Base-by-base conservation (phyloP, 352 stramenopile genomes). In the Nothophytophthora sp. region DNA sequence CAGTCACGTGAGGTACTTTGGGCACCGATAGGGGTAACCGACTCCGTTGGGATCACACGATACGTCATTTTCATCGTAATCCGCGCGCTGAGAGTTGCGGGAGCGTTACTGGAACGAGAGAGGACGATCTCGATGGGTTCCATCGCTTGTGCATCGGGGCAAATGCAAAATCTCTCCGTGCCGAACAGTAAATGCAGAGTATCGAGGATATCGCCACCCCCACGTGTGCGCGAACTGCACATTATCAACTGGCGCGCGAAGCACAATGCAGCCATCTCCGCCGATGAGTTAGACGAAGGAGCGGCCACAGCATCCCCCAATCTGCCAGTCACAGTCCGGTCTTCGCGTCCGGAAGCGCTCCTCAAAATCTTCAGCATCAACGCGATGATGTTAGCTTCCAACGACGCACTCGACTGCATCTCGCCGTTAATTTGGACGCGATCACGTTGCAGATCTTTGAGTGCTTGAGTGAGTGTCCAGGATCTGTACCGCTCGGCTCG, bases 361-460 rank as follows among this genome's bases (percentile, higher is more conserved):
- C 18, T 70, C 33, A 57, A 61, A 25, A 62, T 54, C 27, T 57
- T 48, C 6, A 62, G 38, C 24, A 43, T 57, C 25, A 70, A 44
- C 13, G 60, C 44, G 3, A 66, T 39, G 10, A 70, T 62, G 34
- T 45, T 70, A 12, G 50, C 47, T 62, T 70, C 45, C 38, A 70
- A 38, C 15, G 60, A 70, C 35, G 55, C 54, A 8, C 76, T 69
- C 32, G 40, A 47, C 32, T 75, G 67, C 0, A 70, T 3, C 10
- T 67, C 24, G 5, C 64, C 72, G 19, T 91, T 88, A 48, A 91
- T 84, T 16, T 50, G 37, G 19, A 91, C 45, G 3, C 69, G 64
- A 43, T 91, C 81, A 6, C 81, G 73, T 15, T 70, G 76, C 19
- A 84, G 36, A 51, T 91, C 81, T 60, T 91, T 91, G 5, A 87